Evolutionary conservation across 768 basidiomycete genomes (phyloP), one percentile per base, ranked within the genome.

Genomic region (Boletus huronensis): DNA sequence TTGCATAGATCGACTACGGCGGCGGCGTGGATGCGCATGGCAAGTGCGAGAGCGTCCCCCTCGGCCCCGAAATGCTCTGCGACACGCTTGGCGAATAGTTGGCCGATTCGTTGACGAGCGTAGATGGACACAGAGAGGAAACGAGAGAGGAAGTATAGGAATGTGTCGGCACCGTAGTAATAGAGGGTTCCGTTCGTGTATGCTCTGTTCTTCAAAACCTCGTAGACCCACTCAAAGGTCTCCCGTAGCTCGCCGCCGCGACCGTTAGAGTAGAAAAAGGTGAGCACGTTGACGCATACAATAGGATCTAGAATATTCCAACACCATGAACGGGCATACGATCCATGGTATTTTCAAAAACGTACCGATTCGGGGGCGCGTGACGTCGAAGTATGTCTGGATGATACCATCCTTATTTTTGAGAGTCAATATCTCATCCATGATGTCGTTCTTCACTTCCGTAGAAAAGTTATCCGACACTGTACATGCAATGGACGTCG

Each of bases 281-380:
- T 52, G 61, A 66, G 64, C 1, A 55, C 55, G 11, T 66, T 64
- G 31, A 49, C 47, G 1, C 58, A 64, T 14, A 66, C 58, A 3
- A 55, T 50, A 6, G 61, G 64, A 34, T 64, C 64, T 64, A 16
- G 17, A 0, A 2, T 23, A 17, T 46, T 23, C 36, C 36, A n/a
- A 36, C 17, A 36, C 35, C 35, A 17, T 3, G n/a, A 31, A 31
- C 11, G 11, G 16, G 35, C 35, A 36, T 36, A 36, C 35, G 3
- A n/a, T 17, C 3, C 14, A 17, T 17, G 6, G 17, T 16, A 36
- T 36, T 17, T 11, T 41, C 6, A 11, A 39, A 38, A 3, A 50
- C 63, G 5, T 42, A 64, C 63, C 64, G 9, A 65, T 54, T 42
- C 63, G 60, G 4, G 64, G 63, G 34, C 64, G 57, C 6, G 49